These are phyloP conservation scores for Monilinia fructicola DNA, from an alignment of 2,329 filamentous ascomycete genomes.

Conservation along the genomic window DNA sequence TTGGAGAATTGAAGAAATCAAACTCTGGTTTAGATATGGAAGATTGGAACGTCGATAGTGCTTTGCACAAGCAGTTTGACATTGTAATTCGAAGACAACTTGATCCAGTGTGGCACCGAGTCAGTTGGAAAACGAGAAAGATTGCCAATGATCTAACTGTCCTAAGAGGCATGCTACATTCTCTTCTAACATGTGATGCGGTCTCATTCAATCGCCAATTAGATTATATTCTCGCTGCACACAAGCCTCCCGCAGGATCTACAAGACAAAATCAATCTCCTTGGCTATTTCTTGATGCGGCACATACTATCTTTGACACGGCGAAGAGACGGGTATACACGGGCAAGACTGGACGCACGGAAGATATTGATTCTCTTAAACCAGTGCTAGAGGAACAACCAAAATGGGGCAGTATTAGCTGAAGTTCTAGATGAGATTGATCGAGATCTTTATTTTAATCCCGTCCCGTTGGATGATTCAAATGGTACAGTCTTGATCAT, in stretches of 20 bases:
- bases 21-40: constrained; percentile 92
- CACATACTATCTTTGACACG: constrained; percentile 89
- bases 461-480: constrained; percentile 72
- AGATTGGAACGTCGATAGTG: constrained; percentile 94
- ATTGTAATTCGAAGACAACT: constrained; percentile 83
- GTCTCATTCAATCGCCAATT: constrained; percentile 91
- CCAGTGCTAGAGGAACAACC: constrained; percentile 91
- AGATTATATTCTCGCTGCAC: constrained; percentile 89
- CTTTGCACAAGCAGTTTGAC: constrained; percentile 89
- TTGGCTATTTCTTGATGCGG: constrained; percentile 94
- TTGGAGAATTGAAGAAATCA: constrained; percentile 87
- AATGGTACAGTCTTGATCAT: constrained; percentile 94
- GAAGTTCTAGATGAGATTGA: constrained; percentile 94
- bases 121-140: constrained; percentile 91
- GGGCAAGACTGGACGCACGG: constrained; percentile 50
- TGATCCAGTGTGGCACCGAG: constrained; percentile 95
- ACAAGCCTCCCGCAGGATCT: constrained; percentile 83
- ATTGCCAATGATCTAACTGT: constrained; percentile 88
- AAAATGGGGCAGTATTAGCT: constrained; percentile 88
- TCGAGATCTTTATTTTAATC: constrained; percentile 81
- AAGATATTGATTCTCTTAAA: constrained; percentile 50
- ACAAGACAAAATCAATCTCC: constrained; percentile 87
- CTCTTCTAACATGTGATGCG: constrained; percentile 79
- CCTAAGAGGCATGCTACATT: constrained; percentile 78
- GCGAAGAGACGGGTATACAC: constrained; percentile 86